Evolutionary conservation across 345 rosid species (phyloP).

Genomic region (Anastatica hierochuntica): DNA sequence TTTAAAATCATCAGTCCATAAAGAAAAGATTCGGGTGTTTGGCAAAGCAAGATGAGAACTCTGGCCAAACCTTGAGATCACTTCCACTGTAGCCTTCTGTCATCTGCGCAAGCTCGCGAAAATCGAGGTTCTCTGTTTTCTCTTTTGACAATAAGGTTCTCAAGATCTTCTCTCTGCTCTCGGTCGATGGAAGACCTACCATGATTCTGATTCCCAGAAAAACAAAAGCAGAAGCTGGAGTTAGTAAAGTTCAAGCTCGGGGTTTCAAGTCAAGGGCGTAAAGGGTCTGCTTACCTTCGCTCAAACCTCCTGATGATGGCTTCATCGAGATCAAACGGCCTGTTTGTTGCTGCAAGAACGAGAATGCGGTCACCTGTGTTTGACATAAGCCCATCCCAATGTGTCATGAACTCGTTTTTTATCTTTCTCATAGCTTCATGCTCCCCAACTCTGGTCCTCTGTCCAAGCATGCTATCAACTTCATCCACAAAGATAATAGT

Average conservation of each 20-base stretch:
- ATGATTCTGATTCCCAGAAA: constrained; percentile 54
- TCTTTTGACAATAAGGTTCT: constrained; percentile 82
- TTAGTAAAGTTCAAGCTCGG: constrained; percentile 1
- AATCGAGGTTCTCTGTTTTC: constrained; percentile 65
- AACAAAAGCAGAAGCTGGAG: constrained; percentile 5
- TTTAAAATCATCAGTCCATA: constrained; percentile 3
- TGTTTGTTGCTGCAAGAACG: constrained; percentile 98
- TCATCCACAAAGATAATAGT: constrained; percentile 96
- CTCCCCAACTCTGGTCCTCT: constrained; percentile 90
- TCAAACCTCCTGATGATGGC: constrained; percentile 98
- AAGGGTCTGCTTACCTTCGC: constrained; percentile 42
- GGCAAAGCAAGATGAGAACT: background rate
- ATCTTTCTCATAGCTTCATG: constrained; percentile 99
- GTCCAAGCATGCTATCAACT: constrained; percentile 99
- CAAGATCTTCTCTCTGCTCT: constrained; percentile 84
- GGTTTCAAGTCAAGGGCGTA: background rate
- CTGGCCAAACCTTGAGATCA: constrained; percentile 85
- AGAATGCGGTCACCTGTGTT: constrained; percentile 73
- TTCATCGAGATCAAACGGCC: constrained; percentile 99
- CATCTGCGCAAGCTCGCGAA: constrained; percentile 77
- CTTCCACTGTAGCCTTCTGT: constrained; percentile 95
- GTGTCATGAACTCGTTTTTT: constrained; percentile 95
- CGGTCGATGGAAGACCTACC: constrained; percentile 85
- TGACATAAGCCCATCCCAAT: constrained; percentile 96
- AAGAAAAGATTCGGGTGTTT: background rate